Evolutionary conservation across 305 asterid species (phyloP).

Genomic region (Fraxinus latifolia): DNA sequence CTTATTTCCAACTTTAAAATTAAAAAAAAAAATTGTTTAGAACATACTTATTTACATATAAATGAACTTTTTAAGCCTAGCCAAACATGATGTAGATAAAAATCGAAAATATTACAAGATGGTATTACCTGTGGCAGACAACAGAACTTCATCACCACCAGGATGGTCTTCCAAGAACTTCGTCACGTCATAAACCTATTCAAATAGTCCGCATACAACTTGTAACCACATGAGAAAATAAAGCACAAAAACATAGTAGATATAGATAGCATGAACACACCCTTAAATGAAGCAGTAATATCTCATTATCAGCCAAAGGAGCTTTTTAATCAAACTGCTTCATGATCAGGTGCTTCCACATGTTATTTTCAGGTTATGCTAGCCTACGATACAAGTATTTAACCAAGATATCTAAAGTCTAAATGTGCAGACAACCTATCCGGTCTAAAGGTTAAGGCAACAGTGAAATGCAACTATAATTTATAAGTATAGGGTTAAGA

Average conservation of each 20-base stretch:
- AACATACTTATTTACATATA: not conserved
- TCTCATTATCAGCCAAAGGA: not conserved
- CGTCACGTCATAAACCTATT: slow-evolving; percentile 78
- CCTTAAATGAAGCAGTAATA: not conserved
- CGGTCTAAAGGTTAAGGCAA: not conserved
- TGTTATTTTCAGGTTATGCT: not conserved
- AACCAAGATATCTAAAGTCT: not conserved
- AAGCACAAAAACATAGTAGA: not conserved
- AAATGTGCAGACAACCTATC: not conserved
- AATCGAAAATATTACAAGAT: not conserved
- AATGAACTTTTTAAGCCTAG: not conserved
- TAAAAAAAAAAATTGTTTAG: not conserved
- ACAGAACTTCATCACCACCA: slow-evolving; percentile 87
- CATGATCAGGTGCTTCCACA: not conserved
- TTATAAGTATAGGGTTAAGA: not conserved
- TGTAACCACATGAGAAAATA: not conserved
- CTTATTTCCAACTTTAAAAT: not conserved
- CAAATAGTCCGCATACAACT: not conserved
- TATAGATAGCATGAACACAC: not conserved
- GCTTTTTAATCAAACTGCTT: not conserved
- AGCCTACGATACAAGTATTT: not conserved
- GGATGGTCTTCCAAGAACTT: slow-evolving; percentile 92
- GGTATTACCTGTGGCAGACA: slow-evolving; percentile 66
- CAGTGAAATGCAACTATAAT: not conserved
- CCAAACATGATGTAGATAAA: not conserved